Conservation (phyloP, 352 stramenopile species). For the Phytophthora tentaculata region DNA sequence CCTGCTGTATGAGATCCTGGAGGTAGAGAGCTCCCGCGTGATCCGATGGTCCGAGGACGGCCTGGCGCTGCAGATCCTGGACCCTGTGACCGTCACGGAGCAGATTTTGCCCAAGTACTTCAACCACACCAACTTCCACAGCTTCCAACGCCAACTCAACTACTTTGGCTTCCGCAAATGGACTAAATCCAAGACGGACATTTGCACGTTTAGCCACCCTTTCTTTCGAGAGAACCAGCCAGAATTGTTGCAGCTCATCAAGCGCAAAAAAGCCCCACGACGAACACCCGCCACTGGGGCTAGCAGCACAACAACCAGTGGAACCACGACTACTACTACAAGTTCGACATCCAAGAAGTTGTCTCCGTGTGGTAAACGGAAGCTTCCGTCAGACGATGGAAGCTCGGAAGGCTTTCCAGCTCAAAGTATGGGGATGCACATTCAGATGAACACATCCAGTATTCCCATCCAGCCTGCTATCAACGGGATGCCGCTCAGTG, state of each 20-base stretch:
- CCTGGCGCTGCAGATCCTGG: conserved; percentile 79
- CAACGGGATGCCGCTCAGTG: conserved; percentile 39
- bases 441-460: conserved; percentile 37
- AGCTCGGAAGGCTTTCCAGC: conserved; percentile 19
- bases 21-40: conserved; percentile 72
- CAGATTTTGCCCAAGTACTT: conserved; percentile 94
- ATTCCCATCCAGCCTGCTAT: conserved; percentile 45
- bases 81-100: conserved; percentile 61
- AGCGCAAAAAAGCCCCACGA: conserved; percentile 78
- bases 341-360: conserved; percentile 39
- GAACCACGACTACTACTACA: conserved; percentile 3
- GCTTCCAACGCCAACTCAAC: conserved; percentile 93
- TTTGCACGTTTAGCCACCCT: conserved; percentile 88
- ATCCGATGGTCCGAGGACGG: conserved; percentile 83
- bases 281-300: conserved; percentile 31
- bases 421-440: conserved; percentile 36
- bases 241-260: conserved; percentile 78
- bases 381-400: conserved; percentile 34
- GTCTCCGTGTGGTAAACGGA: conserved; percentile 59
- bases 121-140: conserved; percentile 93
- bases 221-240: conserved; percentile 80
- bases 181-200: conserved; percentile 86
- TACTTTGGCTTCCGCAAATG: conserved; percentile 94
- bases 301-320: conserved; percentile 13
- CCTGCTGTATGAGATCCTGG: conserved; percentile 81